phyloP scores from a whole-genome alignment of 1,139 yeast species.

The Nakaseomyces delphensis region DNA sequence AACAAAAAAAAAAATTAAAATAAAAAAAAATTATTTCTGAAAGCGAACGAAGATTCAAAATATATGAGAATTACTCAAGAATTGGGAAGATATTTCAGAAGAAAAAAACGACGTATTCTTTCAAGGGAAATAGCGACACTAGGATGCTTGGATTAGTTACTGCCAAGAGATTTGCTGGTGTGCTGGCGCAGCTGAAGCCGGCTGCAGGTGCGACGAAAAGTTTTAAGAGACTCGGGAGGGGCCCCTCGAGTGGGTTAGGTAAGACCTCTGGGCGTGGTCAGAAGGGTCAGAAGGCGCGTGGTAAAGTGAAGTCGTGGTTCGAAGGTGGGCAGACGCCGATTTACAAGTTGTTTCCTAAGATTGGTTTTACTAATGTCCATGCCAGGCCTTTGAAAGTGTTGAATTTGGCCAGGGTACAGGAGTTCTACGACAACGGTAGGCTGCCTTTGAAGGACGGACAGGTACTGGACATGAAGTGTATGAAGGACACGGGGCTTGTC shows the following conservation, averaged over 20 bases:
- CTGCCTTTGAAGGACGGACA: conserved; percentile 57
- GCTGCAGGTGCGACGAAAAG: conserved; percentile 34
- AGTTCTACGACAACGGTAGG: conserved; percentile 59
- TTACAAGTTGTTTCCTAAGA: conserved; percentile 79
- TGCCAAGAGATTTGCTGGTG: conserved; percentile 19
- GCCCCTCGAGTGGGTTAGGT: conserved; percentile 90
- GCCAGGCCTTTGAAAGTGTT: conserved; percentile 44
- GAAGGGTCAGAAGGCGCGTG: conserved; percentile 97
- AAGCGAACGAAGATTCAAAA: background rate
- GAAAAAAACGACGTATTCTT: no score
- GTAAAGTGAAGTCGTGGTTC: conserved; percentile 83
- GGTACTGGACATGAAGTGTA: conserved; percentile 52
- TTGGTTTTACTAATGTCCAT: conserved; percentile 67
- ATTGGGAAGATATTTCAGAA: no score
- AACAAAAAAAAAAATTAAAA: background rate
- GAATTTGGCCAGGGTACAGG: conserved; percentile 51
- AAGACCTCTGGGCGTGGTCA: conserved; percentile 97
- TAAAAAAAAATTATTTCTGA: background rate
- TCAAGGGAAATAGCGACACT: no score
- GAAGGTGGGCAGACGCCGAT: conserved; percentile 99
- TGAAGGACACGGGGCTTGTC: conserved; percentile 60
- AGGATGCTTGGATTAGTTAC: conserved; percentile 1
- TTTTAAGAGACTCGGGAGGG: conserved; percentile 83
- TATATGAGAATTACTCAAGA: no score
- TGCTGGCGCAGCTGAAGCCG: conserved; percentile 33